Conservation (phyloP, 345 rosid species). For the Physaria fendleri region DNA sequence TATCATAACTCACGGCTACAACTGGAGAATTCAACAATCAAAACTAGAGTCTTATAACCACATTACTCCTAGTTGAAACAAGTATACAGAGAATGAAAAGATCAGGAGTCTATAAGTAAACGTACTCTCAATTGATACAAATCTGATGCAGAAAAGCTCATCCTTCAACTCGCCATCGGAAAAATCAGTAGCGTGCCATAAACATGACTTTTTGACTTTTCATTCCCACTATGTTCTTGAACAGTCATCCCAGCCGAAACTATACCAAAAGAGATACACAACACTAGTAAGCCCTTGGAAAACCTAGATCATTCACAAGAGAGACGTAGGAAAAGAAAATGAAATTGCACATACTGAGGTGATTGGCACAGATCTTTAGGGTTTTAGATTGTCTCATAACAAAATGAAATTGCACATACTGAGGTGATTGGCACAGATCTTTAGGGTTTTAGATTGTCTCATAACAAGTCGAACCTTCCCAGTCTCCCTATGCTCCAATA, state of each 20-base stretch:
- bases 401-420: no score
- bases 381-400: conserved; percentile 91
- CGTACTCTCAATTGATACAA: conserved; percentile 63
- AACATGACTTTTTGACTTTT: conserved; percentile 63
- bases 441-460: conserved; percentile 89
- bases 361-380: conserved; percentile 96
- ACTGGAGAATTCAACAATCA: not conserved
- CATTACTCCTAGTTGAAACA: not conserved
- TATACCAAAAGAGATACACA: conserved; percentile 1
- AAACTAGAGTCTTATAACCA: not conserved
- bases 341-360: conserved; percentile 38
- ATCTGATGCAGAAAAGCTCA: conserved; percentile 74
- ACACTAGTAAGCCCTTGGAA: not conserved
- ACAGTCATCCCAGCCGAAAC: conserved; percentile 46
- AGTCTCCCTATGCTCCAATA: conserved; percentile 66
- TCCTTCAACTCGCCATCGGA: conserved; percentile 73
- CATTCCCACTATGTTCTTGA: conserved; percentile 68
- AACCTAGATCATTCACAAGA: not conserved
- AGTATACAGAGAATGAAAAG: not conserved
- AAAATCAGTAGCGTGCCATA: conserved; percentile 64
- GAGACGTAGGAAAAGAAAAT: not conserved
- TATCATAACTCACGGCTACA: not conserved
- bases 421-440: conserved; percentile 94
- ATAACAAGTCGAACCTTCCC: conserved; percentile 80
- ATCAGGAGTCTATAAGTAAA: not conserved